Conservation (phyloP, 768 basidiomycete genomes). For the Rhodocollybia butyracea region DNA sequence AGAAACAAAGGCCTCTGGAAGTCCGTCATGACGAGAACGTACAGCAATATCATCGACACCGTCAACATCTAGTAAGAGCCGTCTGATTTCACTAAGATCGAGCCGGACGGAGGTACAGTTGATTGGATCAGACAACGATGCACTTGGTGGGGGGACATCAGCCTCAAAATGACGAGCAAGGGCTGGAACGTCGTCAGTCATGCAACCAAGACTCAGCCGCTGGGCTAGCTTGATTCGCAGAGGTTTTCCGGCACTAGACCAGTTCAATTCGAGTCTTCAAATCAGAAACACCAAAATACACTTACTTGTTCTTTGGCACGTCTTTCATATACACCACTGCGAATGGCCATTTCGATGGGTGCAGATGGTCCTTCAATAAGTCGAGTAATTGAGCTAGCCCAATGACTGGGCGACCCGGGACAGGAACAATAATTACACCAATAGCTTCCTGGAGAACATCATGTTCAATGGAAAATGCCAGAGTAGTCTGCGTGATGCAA, state of each 20-base stretch:
- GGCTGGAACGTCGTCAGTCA: constrained; percentile 30
- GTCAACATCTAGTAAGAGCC: constrained; percentile 21
- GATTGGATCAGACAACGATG: constrained; percentile 35
- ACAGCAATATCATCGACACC: constrained; percentile 34
- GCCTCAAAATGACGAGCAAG: constrained; percentile 42
- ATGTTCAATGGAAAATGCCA: constrained; percentile 45
- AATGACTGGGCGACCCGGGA: constrained; percentile 29
- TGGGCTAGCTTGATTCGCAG: constrained; percentile 40
- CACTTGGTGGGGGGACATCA: constrained; percentile 24
- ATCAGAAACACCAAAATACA: not conserved
- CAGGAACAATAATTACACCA: constrained; percentile 39
- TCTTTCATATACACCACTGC: constrained; percentile 44
- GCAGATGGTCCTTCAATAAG: constrained; percentile 40
- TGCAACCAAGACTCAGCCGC: constrained; percentile 34
- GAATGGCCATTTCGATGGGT: constrained; percentile 50
- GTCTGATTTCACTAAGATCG: constrained; percentile 24
- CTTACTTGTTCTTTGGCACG: constrained; percentile 40
- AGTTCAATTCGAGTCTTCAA: not conserved
- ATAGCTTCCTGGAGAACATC: constrained; percentile 47
- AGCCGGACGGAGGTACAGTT: constrained; percentile 29
- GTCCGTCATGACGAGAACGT: constrained; percentile 26
- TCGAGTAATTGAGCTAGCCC: constrained; percentile 39
- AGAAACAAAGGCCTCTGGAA: constrained; percentile 36
- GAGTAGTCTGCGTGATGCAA: constrained; percentile 23
- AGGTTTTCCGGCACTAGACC: constrained; percentile 39